A percentile compares a stretch with the other conserved stretches of the same genome.
phyloP scores from a whole-genome alignment of 495 filamentous ascomycete genomes.

The Aspergillus cavernicola region DNA sequence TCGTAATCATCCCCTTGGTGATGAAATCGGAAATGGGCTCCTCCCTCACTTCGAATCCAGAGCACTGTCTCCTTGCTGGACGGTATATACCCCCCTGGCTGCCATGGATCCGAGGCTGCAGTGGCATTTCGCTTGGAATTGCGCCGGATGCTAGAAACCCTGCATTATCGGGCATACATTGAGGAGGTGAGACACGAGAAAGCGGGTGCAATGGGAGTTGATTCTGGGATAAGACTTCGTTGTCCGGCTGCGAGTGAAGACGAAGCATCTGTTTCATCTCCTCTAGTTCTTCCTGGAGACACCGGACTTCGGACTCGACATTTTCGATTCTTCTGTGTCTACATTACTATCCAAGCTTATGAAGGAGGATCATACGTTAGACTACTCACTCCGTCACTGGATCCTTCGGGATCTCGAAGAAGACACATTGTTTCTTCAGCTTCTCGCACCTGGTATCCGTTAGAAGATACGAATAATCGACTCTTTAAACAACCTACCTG shows the following conservation, averaged over 20 bases:
- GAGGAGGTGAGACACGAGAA: no score
- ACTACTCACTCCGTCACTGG: slow-evolving; percentile 27
- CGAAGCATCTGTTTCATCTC: slow-evolving; percentile 27
- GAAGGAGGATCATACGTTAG: background rate
- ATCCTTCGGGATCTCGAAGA: slow-evolving; percentile 38
- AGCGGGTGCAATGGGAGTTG: background rate
- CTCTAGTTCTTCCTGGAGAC: slow-evolving; percentile 27
- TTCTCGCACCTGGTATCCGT: slow-evolving; percentile 29
- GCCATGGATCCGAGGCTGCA: background rate
- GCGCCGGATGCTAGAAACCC: no score
- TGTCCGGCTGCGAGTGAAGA: background rate
- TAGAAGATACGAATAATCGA: no score
- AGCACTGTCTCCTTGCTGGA: slow-evolving; percentile 24
- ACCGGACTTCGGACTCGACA: slow-evolving; percentile 31
- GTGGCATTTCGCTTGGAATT: background rate
- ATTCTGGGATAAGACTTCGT: background rate
- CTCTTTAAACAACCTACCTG: no score
- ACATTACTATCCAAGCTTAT: background rate
- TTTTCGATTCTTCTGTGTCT: slow-evolving; percentile 26
- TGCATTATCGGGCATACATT: no score
- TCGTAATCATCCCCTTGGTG: slow-evolving; percentile 32
- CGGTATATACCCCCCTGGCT: background rate
- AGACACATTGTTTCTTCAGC: slow-evolving; percentile 32
- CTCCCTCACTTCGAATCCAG: slow-evolving; percentile 35
- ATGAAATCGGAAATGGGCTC: slow-evolving; percentile 36